A percentile compares a stretch with the other conserved stretches of the same genome.
Evolutionary conservation across 768 basidiomycete species (phyloP).

Genomic region (Lactarius pseudohatsudake): DNA sequence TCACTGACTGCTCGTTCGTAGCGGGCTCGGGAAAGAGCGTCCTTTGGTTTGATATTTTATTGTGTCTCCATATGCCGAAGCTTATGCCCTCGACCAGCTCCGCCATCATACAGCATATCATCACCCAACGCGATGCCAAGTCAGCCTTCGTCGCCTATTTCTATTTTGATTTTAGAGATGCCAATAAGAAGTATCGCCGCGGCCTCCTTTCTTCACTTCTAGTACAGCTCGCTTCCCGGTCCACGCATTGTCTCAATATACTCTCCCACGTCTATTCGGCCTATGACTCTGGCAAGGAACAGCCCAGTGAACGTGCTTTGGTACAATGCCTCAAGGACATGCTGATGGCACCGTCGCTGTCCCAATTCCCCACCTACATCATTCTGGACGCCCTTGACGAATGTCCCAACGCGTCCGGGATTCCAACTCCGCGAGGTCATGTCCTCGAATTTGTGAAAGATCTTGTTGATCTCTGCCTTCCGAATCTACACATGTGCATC

Average conservation of each 20-base stretch:
- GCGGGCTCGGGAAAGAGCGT: not conserved
- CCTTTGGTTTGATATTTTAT: not conserved
- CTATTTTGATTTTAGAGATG: not conserved
- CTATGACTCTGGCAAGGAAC: not conserved
- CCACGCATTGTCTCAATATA: not conserved
- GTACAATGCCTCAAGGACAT: not conserved
- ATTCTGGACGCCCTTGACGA: not conserved
- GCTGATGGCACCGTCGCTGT: not conserved
- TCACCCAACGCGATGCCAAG: not conserved
- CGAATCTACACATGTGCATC: not conserved
- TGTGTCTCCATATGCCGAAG: too few species aligned
- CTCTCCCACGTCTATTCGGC: not conserved
- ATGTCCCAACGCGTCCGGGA: not conserved
- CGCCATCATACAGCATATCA: not conserved
- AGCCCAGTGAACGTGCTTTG: not conserved
- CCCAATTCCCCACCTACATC: not conserved
- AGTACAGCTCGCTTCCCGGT: not conserved
- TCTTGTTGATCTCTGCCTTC: not conserved
- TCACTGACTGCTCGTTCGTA: not conserved
- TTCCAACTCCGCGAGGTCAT: not conserved
- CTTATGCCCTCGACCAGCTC: not conserved
- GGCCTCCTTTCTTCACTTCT: not conserved
- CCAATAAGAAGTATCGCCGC: not conserved
- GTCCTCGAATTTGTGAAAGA: not conserved
- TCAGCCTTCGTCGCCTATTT: not conserved